Evolutionary conservation across 2,329 filamentous ascomycete genomes (phyloP), one percentile per base, ranked within the genome.

Genomic region (Pestalotiopsis sp.): DNA sequence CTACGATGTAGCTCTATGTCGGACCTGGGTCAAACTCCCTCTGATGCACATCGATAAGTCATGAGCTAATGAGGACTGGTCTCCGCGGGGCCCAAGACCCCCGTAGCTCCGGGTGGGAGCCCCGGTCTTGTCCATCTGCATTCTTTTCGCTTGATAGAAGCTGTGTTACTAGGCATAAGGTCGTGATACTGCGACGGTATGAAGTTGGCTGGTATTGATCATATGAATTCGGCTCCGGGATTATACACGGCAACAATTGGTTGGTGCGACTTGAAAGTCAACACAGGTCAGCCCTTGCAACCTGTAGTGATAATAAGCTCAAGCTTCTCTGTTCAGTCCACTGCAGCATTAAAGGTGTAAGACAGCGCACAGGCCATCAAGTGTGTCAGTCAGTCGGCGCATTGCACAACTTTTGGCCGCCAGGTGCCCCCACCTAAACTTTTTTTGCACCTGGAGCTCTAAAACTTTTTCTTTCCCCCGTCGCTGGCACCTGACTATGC

Each of bases 21-120:
- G 45, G 17, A 63, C 27, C 60, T 45, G 61, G 39, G 52, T 31
- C 5, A 67, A 25, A 66, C 9, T 39, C 14, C 20, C 67, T 63
- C 45, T 52, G 17, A 52, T 52, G 45, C 20, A 17, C 17, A n/a
- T 17, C 41, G 12, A 17, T 13, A 11, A 52, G 45, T 52, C 3
- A 52, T 52, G 45, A 52, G 45, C 45, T 52, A 52, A 52, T 52
- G 20, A 52, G 45, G n/a, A 52, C 17, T 52, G 45, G 45, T 52
- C 45, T 52, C 45, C 45, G 45, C n/a, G 45, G 45, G 20, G 45
- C 17, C 45, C 45, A n/a, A 7, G 20, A 6, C n/a, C 45, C 7
- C 17, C 7, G 6, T 20, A 9, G 20, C 45, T 52, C 17, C 7
- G 45, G n/a, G 11, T 7, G 14, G 14, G 4, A 52, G 17, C 45